These are phyloP conservation scores for Pythium periplocum DNA, from an alignment of 352 stramenopile species.

Conservation along the genomic window DNA sequence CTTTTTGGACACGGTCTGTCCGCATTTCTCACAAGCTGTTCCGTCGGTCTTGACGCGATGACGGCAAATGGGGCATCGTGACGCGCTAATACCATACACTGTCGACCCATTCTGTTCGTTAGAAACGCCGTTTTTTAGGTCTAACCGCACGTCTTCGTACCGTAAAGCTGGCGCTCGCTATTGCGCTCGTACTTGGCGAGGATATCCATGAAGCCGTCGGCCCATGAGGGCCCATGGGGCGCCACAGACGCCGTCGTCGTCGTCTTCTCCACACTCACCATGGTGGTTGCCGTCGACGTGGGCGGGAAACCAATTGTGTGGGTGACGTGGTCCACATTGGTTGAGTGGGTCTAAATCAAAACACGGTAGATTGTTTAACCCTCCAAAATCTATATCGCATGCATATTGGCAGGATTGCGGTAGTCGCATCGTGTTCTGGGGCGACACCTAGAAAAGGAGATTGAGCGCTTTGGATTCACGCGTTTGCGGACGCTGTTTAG, in stretches of 20 bases:
- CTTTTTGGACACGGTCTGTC: slow-evolving; percentile 20
- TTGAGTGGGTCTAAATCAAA: too few species aligned
- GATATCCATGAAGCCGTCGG: slow-evolving; percentile 13
- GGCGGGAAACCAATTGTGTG: background rate
- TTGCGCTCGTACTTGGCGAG: slow-evolving; percentile 40
- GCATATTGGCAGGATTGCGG: too few species aligned
- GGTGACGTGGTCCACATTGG: too few species aligned
- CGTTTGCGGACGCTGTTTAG: too few species aligned
- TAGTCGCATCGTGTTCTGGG: too few species aligned
- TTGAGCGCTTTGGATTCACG: too few species aligned
- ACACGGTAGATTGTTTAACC: too few species aligned
- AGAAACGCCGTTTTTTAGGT: background rate
- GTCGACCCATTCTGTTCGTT: background rate
- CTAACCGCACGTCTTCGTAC: slow-evolving; percentile 19
- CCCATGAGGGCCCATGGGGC: slow-evolving; percentile 2
- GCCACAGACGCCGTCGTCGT: background rate
- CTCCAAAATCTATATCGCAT: too few species aligned
- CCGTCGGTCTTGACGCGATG: slow-evolving; percentile 27
- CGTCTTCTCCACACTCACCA: background rate
- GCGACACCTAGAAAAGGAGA: too few species aligned
- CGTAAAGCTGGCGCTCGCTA: slow-evolving; percentile 42
- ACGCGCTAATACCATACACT: slow-evolving; percentile 65
- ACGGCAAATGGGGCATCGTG: slow-evolving; percentile 41
- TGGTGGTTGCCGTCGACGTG: background rate
- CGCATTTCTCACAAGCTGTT: slow-evolving; percentile 35